phyloP scores from a whole-genome alignment of 306 rosid species.

The Canavalia ensiformis region DNA sequence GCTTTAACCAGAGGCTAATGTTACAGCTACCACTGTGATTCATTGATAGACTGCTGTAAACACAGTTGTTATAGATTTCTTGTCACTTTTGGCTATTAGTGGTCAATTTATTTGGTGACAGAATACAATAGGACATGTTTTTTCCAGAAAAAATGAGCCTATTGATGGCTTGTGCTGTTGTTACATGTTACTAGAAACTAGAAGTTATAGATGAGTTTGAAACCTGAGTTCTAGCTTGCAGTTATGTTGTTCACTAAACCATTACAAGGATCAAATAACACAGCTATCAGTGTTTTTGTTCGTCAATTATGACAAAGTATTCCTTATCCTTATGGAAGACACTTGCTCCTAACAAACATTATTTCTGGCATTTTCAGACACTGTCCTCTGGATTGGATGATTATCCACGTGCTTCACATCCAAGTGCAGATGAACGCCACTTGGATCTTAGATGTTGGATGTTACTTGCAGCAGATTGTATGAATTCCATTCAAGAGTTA shows the following conservation, averaged over 20 bases:
- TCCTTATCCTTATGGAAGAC: conserved; percentile 30
- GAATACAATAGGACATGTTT: conserved; percentile 14
- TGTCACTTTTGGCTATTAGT: conserved; percentile 5
- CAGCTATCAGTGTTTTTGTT: conserved; percentile 26
- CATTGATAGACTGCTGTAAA: conserved; percentile 16
- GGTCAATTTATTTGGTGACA: conserved; percentile 32
- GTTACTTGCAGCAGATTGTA: conserved; percentile 93
- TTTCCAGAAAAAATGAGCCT: conserved; percentile 31
- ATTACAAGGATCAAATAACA: conserved; percentile 26
- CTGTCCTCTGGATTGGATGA: conserved; percentile 96
- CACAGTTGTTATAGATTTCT: conserved; percentile 19
- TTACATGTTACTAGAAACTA: conserved; percentile 10
- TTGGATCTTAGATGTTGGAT: conserved; percentile 97
- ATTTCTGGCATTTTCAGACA: conserved; percentile 64
- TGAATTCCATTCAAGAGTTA: conserved; percentile 77
- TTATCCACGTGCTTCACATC: conserved; percentile 98
- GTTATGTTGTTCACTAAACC: conserved; percentile 38
- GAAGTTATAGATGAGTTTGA: conserved; percentile 15
- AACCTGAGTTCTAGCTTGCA: conserved; percentile 33
- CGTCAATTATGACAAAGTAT: conserved; percentile 27
- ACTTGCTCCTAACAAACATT: conserved; percentile 43
- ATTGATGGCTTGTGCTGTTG: conserved; percentile 25
- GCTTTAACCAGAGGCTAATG: conserved; percentile 6
- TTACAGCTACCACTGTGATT: conserved; percentile 24
- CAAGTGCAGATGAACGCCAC: conserved; percentile 86